phyloP scores from a whole-genome alignment of 257 asterid species.

The Misopates orontium region DNA sequence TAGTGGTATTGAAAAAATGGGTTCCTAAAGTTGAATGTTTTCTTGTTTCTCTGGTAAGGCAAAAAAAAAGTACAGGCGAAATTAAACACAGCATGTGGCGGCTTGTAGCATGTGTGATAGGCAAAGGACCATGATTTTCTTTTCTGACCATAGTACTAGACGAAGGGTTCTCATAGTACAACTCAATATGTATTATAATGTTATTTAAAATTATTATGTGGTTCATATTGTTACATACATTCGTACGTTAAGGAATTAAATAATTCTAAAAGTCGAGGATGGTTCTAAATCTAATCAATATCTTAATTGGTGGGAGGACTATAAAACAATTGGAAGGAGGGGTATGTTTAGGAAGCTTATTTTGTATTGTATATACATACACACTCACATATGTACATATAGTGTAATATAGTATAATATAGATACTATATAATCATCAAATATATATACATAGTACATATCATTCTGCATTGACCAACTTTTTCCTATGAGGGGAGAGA shows the following conservation, averaged over 20 bases:
- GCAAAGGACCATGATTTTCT: conserved; percentile 31
- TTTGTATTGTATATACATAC: conserved; percentile 48
- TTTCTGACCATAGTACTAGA: conserved; percentile 17
- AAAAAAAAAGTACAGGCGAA: background rate
- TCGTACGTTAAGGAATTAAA: conserved; percentile 14
- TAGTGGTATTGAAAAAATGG: conserved; percentile 4
- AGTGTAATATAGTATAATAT: background rate
- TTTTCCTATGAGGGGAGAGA: conserved; percentile 23
- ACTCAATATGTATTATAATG: too few species aligned
- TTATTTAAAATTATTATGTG: background rate
- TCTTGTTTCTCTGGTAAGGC: background rate
- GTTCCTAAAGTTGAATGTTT: conserved; percentile 14
- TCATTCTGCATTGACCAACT: conserved; percentile 52
- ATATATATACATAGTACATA: conserved; percentile 6
- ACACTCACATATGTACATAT: background rate
- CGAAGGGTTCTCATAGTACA: background rate
- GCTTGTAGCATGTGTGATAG: conserved; percentile 35
- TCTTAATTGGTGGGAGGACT: conserved; percentile 44
- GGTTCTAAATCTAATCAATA: conserved; percentile 44
- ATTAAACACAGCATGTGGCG: conserved; percentile 36
- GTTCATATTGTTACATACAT: background rate
- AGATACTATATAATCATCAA: background rate
- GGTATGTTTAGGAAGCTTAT: conserved; percentile 37
- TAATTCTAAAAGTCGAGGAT: conserved; percentile 34
- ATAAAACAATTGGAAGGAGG: background rate